These are phyloP conservation scores for Phyllosticta paracitricarpa DNA, from an alignment of 2,329 filamentous ascomycete genomes.

Conservation along the genomic window DNA sequence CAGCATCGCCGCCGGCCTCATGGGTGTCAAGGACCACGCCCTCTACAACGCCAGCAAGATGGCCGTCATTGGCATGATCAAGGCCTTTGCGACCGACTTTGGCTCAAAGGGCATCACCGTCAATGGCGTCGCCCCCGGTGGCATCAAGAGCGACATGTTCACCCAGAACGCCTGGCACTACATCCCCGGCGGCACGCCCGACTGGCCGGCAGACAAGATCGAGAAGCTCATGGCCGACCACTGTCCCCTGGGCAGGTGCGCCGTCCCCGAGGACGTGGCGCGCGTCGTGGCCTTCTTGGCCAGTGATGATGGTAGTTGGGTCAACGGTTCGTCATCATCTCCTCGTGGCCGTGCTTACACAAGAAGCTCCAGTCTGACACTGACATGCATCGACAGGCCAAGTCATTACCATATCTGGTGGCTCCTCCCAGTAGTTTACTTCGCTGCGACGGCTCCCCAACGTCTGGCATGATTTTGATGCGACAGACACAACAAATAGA, in stretches of 20 bases:
- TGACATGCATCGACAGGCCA: conserved; percentile 19
- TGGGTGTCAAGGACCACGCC: conserved; percentile 60
- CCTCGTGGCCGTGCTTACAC: background rate
- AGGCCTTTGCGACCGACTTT: conserved; percentile 62
- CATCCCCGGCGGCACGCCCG: conserved; percentile 39
- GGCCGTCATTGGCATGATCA: conserved; percentile 62
- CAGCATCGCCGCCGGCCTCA: conserved; percentile 57
- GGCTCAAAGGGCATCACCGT: conserved; percentile 58
- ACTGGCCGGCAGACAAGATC: conserved; percentile 40
- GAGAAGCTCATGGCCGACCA: conserved; percentile 40
- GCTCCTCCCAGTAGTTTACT: conserved; percentile 26
- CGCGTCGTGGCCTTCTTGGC: conserved; percentile 32
- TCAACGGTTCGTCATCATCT: conserved; percentile 21
- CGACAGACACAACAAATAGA: background rate
- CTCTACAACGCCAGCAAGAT: conserved; percentile 65
- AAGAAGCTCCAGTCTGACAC: background rate
- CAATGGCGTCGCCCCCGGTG: conserved; percentile 63
- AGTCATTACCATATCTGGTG: conserved; percentile 32
- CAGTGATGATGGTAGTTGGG: conserved; percentile 31
- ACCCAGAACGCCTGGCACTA: conserved; percentile 50
- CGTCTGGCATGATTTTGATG: background rate
- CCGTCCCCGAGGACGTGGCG: conserved; percentile 36
- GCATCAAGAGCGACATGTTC: conserved; percentile 72
- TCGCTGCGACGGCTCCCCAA: background rate
- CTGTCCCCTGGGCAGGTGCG: conserved; percentile 40